phyloP scores from a whole-genome alignment of 2,329 filamentous ascomycete genomes.

The Coniochaeta hoffmannii region DNA sequence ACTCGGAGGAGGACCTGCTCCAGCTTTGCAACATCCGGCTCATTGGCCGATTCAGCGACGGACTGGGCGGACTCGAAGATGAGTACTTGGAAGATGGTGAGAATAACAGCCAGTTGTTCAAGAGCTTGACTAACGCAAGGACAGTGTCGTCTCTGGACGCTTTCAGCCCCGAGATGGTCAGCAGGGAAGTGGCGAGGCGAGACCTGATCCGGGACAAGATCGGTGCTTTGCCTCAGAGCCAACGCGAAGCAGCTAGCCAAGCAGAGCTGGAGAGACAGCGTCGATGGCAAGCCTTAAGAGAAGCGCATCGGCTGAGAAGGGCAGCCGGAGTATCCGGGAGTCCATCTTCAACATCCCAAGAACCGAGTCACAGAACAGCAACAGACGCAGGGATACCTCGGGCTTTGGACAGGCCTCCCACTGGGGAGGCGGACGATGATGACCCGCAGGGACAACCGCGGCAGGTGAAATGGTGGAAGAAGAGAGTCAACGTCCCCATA shows the following conservation, averaged over 20 bases:
- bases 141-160: neutral
- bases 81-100: conserved; percentile 2
- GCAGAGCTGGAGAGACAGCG: neutral
- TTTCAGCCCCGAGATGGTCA: neutral
- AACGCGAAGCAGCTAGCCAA: neutral
- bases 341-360: neutral
- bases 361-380: neutral
- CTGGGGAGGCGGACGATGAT: neutral
- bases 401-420: neutral
- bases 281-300: neutral
- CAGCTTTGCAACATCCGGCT: neutral
- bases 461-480: neutral
- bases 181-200: neutral
- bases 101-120: neutral
- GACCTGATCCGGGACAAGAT: neutral
- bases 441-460: neutral
- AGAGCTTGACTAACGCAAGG: neutral
- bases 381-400: neutral
- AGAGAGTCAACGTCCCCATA: neutral
- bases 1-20: neutral
- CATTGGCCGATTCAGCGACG: neutral
- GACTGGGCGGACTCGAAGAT: neutral
- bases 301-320: neutral
- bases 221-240: neutral
- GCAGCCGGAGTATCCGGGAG: neutral